phyloP scores from a whole-genome alignment of 2,329 filamentous ascomycete genomes.

The Alternaria triticimaculans region DNA sequence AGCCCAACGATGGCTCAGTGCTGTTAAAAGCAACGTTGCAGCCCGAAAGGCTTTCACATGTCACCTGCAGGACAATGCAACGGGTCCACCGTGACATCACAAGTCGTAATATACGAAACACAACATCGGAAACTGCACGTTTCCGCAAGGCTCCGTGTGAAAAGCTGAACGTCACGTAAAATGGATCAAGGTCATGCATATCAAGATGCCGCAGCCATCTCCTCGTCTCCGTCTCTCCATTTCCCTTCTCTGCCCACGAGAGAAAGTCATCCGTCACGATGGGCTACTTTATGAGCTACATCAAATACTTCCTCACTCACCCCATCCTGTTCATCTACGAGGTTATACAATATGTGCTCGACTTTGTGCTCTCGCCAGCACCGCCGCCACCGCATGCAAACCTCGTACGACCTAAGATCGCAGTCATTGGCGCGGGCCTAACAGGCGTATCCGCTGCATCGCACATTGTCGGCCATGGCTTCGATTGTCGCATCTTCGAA shows the following conservation, averaged over 20 bases:
- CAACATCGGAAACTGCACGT: slow-evolving; percentile 17
- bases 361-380: slow-evolving; percentile 70
- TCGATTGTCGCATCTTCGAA: slow-evolving; percentile 82
- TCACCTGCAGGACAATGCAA: slow-evolving; percentile 1
- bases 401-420: slow-evolving; percentile 65
- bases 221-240: neutral
- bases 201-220: neutral
- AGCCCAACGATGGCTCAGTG: too few species aligned
- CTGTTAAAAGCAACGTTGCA: neutral
- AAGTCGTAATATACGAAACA: slow-evolving; percentile 16
- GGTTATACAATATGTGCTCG: slow-evolving; percentile 68
- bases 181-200: neutral
- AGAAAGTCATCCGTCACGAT: slow-evolving; percentile 13
- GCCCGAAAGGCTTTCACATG: slow-evolving; percentile 27
- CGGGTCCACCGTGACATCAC: slow-evolving; percentile 33
- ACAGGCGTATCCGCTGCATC: slow-evolving; percentile 80
- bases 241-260: neutral
- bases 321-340: slow-evolving; percentile 68
- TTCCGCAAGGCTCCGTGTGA: slow-evolving; percentile 2
- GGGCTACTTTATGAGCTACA: slow-evolving; percentile 21
- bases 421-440: slow-evolving; percentile 60
- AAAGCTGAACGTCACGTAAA: neutral
- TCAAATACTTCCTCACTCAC: slow-evolving; percentile 43
- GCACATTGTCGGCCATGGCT: slow-evolving; percentile 85
- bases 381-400: slow-evolving; percentile 67